Base-by-base conservation (phyloP, 257 asterid genomes). In the Anisodus acutangulus region DNA sequence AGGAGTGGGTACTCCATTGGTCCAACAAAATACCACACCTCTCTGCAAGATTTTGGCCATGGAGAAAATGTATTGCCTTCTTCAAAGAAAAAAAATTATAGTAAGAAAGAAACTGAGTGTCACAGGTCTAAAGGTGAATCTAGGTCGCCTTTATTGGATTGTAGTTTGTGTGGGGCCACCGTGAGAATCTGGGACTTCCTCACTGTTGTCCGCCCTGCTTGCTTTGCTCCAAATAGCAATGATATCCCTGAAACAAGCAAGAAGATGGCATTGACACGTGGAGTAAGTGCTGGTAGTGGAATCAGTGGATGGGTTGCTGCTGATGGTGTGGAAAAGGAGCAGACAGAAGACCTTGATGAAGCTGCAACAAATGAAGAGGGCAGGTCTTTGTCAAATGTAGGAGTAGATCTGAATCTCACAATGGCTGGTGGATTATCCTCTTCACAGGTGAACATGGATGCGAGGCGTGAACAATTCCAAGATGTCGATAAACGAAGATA, bases 201-300 rank as follows among this genome's bases (percentile, higher is more conserved):
- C 78, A 91, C 94, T 15, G 93, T 97, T 79, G 86, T 89, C 45
- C 98, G 98, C 12, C 98, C 98, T 63, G 81, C 96, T 83, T 89
- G 90, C 84, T 90, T 92, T 86, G 92, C 91, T 90, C 98, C 97
- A 80, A 95, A 88, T 87, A 93, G 86, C 89, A 87, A 88, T 37
- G 97, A 93, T 83, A 89, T 90, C 85, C 98, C 98, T 4, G 98
- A 93, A 85, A 90, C 97, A 83, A 92, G 88, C 93, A 97, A 95
- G 91, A 97, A 97, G 91, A 90, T 92, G 95, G 90, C 86, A 79
- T 88, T 93, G 89, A 95, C 97, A 31, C 96, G 97, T 19, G 99
- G 99, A 63, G 91, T 85, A 79, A 97, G 99, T 89, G 99, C 99
- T n/a, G 98, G 98, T 11, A 97, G 99, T 89, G 99, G 98, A 84